These are phyloP conservation scores for Paxillus involutus DNA, from an alignment of 768 basidiomycete species.

Conservation along the genomic window DNA sequence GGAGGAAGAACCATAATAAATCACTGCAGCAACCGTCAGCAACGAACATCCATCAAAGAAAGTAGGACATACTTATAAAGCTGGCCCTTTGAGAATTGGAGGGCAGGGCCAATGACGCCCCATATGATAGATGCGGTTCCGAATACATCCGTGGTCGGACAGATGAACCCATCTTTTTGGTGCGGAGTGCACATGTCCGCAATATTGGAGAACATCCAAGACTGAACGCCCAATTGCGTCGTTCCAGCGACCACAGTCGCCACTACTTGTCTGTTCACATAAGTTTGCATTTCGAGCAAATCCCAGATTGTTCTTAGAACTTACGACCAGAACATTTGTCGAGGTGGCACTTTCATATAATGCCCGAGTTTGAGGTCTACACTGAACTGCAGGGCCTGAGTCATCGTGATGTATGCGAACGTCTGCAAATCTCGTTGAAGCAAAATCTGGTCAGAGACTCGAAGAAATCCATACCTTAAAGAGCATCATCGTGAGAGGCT, in stretches of 20 bases:
- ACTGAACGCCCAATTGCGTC: not conserved
- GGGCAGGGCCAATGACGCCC: conserved; percentile 51
- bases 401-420: too few relatives aligned
- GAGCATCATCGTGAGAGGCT: too few relatives aligned
- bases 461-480: too few relatives aligned
- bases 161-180: conserved; percentile 41
- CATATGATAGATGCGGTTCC: conserved; percentile 31
- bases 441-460: too few relatives aligned
- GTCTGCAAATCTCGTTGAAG: too few relatives aligned
- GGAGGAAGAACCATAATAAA: conserved; percentile 70
- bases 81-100: conserved; percentile 60
- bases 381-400: too few relatives aligned
- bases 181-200: conserved; percentile 38
- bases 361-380: too few relatives aligned
- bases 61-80: too few relatives aligned
- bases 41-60: too few relatives aligned
- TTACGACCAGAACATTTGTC: conserved; percentile 36
- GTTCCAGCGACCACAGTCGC: too few relatives aligned
- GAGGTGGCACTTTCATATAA: conserved; percentile 29
- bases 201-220: conserved; percentile 39
- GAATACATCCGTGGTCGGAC: conserved; percentile 41
- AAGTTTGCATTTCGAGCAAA: too few relatives aligned
- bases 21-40: conserved; percentile 13
- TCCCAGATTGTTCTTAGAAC: conserved; percentile 13
- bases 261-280: too few relatives aligned